These are phyloP conservation scores for Boletus sp. DNA, from an alignment of 1,284 basidiomycete genomes.

Conservation along the genomic window DNA sequence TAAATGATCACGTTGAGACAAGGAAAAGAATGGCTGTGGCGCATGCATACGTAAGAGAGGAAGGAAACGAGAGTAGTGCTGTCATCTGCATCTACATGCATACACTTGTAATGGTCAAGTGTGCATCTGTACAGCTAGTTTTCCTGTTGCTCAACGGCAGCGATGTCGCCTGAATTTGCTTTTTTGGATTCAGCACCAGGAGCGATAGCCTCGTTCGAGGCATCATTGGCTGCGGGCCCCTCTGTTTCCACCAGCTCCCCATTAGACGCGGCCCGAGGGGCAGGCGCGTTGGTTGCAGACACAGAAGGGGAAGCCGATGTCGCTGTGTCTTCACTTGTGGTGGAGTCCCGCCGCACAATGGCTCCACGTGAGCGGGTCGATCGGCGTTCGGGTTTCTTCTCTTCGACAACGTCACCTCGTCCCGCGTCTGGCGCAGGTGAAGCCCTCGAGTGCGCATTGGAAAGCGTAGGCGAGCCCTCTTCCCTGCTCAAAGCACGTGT, in stretches of 20 bases:
- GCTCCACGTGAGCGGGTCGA: conserved; percentile 44
- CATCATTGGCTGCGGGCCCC: conserved; percentile 13
- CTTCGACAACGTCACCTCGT: conserved; percentile 22
- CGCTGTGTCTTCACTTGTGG: conserved; percentile 37
- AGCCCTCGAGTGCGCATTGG: conserved; percentile 20
- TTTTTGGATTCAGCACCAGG: conserved; percentile 7
- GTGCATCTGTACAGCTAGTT: neutral
- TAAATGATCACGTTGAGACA: conserved; percentile 6
- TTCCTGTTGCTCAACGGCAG: conserved; percentile 2
- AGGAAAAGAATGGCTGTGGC: conserved; percentile 2
- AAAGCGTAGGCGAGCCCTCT: conserved; percentile 29
- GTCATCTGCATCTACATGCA: neutral
- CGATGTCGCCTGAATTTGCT: neutral
- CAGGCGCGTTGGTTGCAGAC: conserved; percentile 20
- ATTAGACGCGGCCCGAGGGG: conserved; percentile 13
- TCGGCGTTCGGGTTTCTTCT: conserved; percentile 40
- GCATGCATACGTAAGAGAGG: conserved; percentile 5
- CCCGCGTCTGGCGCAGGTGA: conserved; percentile 24
- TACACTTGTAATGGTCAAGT: neutral
- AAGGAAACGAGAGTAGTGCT: conserved; percentile 8
- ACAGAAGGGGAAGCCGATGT: conserved; percentile 32
- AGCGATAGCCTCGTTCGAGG: conserved; percentile 1
- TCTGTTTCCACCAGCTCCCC: conserved; percentile 18
- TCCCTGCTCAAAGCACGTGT: conserved; percentile 24
- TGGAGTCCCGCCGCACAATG: conserved; percentile 39